These are phyloP conservation scores for Paraconiothyrium brasiliense DNA, from an alignment of 2,329 filamentous ascomycete genomes.

Conservation along the genomic window DNA sequence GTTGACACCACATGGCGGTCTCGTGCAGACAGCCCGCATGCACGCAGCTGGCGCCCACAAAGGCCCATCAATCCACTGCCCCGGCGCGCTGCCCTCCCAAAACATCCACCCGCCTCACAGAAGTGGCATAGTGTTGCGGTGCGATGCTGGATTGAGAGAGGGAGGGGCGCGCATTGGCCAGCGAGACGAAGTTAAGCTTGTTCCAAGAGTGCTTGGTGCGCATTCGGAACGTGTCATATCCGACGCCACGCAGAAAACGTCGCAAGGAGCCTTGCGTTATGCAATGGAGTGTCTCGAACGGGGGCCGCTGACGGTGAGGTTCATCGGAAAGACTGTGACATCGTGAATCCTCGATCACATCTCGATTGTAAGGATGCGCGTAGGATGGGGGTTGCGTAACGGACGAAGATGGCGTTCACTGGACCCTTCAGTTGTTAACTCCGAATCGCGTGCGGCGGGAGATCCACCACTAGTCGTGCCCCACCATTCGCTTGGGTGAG, in stretches of 20 bases:
- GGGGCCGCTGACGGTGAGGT: not conserved
- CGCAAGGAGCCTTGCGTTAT: conserved; percentile 28
- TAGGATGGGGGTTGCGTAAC: not conserved
- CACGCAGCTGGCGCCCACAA: not conserved
- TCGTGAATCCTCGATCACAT: no score
- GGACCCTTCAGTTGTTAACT: not conserved
- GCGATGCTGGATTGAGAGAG: conserved; percentile 17
- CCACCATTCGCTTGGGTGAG: not conserved
- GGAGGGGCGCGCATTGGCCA: conserved; percentile 30
- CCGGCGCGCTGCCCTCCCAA: conserved; percentile 10
- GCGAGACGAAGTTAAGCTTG: conserved; percentile 40
- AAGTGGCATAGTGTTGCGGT: conserved; percentile 2
- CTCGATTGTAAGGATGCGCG: not conserved
- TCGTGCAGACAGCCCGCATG: not conserved
- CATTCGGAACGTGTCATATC: conserved; percentile 45
- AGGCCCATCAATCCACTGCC: conserved; percentile 6
- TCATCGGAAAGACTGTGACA: not conserved
- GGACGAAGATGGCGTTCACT: not conserved
- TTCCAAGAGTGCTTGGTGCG: conserved; percentile 37
- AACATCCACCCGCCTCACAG: conserved; percentile 2
- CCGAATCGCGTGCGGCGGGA: conserved; percentile 4
- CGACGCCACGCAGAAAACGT: conserved; percentile 44
- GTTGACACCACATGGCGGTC: conserved; percentile 1
- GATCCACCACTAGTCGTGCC: not conserved
- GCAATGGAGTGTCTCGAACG: conserved; percentile 13